phyloP scores from a whole-genome alignment of 768 basidiomycete genomes.

The Lactifluus pinguis region DNA sequence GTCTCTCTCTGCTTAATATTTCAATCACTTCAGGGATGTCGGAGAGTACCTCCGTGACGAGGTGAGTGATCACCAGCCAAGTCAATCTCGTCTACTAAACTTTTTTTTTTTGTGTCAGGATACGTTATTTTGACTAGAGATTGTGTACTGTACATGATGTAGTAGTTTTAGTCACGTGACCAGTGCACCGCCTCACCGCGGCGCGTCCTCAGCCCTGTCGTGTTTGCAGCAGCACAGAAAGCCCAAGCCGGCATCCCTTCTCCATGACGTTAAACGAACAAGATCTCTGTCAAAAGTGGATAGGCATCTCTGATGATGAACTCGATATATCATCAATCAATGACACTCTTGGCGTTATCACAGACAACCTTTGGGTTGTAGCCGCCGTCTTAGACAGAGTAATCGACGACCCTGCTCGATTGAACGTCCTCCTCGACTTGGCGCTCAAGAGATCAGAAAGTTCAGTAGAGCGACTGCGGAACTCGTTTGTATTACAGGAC shows the following conservation, averaged over 20 bases:
- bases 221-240: too few species aligned
- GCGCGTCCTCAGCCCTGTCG: too few species aligned
- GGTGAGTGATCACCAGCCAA: constrained; percentile 32
- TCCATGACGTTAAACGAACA: constrained; percentile 8
- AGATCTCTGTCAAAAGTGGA: constrained; percentile 42
- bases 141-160: background rate
- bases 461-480: constrained; percentile 31
- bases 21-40: constrained; percentile 57
- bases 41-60: constrained; percentile 98
- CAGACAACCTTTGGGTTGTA: constrained; percentile 69
- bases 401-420: constrained; percentile 45
- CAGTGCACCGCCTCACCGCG: too few species aligned
- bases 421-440: constrained; percentile 49
- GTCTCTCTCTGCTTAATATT: background rate
- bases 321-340: constrained; percentile 43
- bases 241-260: background rate
- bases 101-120: constrained; percentile 38
- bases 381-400: constrained; percentile 66
- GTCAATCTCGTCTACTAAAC: background rate
- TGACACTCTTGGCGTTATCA: constrained; percentile 39
- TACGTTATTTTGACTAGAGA: constrained; percentile 55
- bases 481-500: constrained; percentile 19
- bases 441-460: constrained; percentile 52
- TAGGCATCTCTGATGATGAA: constrained; percentile 44
- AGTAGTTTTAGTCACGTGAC: background rate